These are phyloP conservation scores for Chlamydomonas sphaeroides DNA, from an alignment of 139 green algal species.

Conservation along the genomic window DNA sequence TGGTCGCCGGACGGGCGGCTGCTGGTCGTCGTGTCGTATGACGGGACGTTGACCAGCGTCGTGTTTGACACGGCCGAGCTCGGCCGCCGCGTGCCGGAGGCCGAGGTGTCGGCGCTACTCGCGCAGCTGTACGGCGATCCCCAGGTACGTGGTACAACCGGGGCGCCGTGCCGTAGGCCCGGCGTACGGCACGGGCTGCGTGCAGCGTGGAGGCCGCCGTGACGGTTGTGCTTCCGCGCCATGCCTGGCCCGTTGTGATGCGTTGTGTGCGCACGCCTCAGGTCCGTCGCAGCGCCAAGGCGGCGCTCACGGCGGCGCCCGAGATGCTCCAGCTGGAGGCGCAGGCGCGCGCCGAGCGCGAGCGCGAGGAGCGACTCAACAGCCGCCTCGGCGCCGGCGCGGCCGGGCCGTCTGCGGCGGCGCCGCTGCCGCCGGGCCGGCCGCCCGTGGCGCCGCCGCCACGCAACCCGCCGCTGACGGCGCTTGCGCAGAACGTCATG, in stretches of 20 bases:
- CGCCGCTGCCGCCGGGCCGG: not conserved
- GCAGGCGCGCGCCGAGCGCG: not conserved
- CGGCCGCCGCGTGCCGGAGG: constrained; percentile 49
- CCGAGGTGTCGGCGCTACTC: constrained; percentile 65
- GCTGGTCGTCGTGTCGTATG: constrained; percentile 76
- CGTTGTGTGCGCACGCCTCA: too few species aligned
- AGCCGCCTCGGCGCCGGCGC: not conserved
- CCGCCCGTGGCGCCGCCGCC: too few species aligned
- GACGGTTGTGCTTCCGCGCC: too few species aligned
- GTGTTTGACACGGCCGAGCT: constrained; percentile 46
- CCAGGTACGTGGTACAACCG: too few species aligned
- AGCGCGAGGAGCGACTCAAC: constrained; percentile 20
- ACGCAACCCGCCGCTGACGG: too few species aligned
- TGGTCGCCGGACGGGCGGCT: constrained; percentile 87
- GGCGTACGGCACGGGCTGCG: too few species aligned
- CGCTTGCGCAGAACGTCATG: too few species aligned
- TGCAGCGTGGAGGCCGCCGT: too few species aligned
- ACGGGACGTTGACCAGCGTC: constrained; percentile 72
- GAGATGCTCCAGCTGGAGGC: constrained; percentile 52
- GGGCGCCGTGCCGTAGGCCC: too few species aligned
- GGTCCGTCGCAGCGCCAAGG: too few species aligned
- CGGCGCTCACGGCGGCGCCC: constrained; percentile 44
- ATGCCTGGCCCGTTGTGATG: too few species aligned
- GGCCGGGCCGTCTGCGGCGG: not conserved
- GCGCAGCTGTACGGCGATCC: constrained; percentile 69